These are phyloP conservation scores for Puccinellia tenuiflora DNA, from an alignment of 176 grass and related monocot genomes.

Conservation along the genomic window DNA sequence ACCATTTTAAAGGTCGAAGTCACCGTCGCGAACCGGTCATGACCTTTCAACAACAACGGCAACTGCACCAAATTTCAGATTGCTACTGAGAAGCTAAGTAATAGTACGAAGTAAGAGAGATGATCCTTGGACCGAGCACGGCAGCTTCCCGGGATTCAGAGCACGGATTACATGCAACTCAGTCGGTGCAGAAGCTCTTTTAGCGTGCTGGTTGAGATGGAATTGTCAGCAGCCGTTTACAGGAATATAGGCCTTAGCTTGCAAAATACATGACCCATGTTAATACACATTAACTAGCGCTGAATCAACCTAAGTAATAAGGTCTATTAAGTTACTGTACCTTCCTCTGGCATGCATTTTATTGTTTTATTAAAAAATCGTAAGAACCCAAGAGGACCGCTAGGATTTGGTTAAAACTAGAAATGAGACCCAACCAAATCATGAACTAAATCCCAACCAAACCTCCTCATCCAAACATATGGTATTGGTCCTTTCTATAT, in stretches of 20 bases:
- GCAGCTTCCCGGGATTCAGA: background rate
- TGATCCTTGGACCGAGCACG: background rate
- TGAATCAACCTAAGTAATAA: background rate
- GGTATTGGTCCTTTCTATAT: background rate
- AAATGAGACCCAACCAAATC: background rate
- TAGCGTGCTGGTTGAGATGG: background rate
- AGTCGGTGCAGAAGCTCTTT: background rate
- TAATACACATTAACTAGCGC: background rate
- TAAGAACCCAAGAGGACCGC: background rate
- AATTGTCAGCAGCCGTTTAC: background rate
- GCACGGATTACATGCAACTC: background rate
- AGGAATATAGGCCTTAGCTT: background rate
- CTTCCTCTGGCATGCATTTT: conserved; percentile 11
- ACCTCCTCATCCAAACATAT: background rate
- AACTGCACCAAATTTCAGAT: background rate
- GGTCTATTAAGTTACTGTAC: background rate
- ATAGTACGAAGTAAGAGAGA: background rate
- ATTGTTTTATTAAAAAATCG: background rate
- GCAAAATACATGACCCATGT: background rate
- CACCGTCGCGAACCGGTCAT: background rate
- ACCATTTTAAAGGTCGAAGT: background rate
- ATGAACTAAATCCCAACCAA: conserved; percentile 15
- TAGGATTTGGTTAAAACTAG: background rate
- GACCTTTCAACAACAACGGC: background rate
- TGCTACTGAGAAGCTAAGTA: background rate